Evolutionary conservation across 2,329 filamentous ascomycete species (phyloP), one percentile per base, ranked within the genome.

Genomic region (Cladosporium sp.): DNA sequence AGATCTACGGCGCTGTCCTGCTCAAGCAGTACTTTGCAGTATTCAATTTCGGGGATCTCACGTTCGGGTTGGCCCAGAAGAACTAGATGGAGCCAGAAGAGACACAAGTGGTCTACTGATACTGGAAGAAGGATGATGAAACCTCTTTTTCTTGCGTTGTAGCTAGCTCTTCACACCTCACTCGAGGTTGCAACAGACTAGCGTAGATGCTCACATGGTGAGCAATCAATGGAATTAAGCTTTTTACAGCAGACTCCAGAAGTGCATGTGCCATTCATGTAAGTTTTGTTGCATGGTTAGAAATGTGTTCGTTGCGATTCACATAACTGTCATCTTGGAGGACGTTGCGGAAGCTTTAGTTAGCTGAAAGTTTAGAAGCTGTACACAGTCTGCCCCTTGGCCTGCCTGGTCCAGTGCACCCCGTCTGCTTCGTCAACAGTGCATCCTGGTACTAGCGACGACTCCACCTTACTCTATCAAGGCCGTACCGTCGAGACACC

Each of bases 1-100:
- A 88, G 77, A 88, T 92, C 74, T 84, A 83, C 65, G 87, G 87
- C n/a, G 87, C 88, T 71, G 81, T 84, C 30, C 84, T 88, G 76
- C 81, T 89, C 72, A 86, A 85, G 77, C 80, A 85, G 4, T 81
- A 86, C 70, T 86, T 88, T 72, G 86, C 87, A 55, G 85, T 87
- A 65, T 89, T 89, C 73, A 80, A 86, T 68, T 82, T 80, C 15
- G 80, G 81, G 26, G 82, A 86, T 70, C 76, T 80, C 70, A 82
- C 82, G 3, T 75, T 88, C 51, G 84, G 84, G 32, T 78, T 88
- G 70, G 86, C 84, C 26, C 76, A 79, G 44, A 78, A 79, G 73
- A 68, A 38, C 54, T 57, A 59, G 55, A 41, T 21, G 15, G 18
- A 32, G 18, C 5, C 4, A 6, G 14, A 18, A 34, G 4, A 32